A percentile compares a stretch with the other conserved stretches of the same genome.
phyloP scores from a whole-genome alignment of 805 yeast species.

The Ogataea trehalophila region DNA sequence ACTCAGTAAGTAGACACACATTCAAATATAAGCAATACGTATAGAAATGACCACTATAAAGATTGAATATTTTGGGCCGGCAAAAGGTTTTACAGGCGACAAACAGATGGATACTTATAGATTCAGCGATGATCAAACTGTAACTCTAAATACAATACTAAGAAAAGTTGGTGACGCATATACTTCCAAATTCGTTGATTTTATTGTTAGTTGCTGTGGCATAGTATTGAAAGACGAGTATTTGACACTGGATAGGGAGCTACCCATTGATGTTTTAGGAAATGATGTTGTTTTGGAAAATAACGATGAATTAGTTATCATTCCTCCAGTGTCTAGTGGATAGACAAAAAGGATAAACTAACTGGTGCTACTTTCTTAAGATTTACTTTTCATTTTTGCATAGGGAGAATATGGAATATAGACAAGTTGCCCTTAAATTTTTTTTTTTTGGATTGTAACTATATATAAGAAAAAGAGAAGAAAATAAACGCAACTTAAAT shows the following conservation, averaged over 20 bases:
- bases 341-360: background rate
- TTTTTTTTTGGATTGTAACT: too few species aligned
- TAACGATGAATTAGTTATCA: slow-evolving; percentile 22
- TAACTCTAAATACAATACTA: slow-evolving; percentile 6
- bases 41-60: slow-evolving; percentile 8
- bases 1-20: too few species aligned
- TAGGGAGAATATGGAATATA: background rate
- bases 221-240: slow-evolving; percentile 26
- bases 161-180: slow-evolving; percentile 5
- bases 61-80: slow-evolving; percentile 30
- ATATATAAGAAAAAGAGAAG: too few species aligned
- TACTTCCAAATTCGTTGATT: slow-evolving; percentile 17
- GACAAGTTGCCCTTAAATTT: background rate
- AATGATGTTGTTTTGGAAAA: slow-evolving; percentile 6
- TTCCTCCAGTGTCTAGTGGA: slow-evolving; percentile 32
- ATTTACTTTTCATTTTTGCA: too few species aligned
- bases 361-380: too few species aligned
- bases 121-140: background rate
- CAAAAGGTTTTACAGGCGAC: slow-evolving; percentile 23
- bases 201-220: slow-evolving; percentile 22
- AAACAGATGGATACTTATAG: slow-evolving; percentile 9
- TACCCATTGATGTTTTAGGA: slow-evolving; percentile 1
- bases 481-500: too few species aligned
- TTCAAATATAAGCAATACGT: too few species aligned
- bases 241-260: slow-evolving; percentile 17